Evolutionary conservation across 176 grass and related monocot genomes (phyloP).

Genomic region (Carex myosuroides): DNA sequence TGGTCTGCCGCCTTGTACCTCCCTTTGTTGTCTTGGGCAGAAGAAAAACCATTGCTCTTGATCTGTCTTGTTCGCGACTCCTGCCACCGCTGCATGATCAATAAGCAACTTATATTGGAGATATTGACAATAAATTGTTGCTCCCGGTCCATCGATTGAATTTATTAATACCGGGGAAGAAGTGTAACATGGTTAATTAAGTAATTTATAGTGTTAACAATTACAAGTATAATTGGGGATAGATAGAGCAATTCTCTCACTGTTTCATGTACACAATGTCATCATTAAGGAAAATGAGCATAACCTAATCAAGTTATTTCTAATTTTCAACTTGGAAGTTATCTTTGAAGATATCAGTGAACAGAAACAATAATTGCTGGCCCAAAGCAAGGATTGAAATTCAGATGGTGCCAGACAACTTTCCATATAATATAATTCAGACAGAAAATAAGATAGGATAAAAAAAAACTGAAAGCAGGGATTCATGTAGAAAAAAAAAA

Average conservation of each 20-base stretch:
- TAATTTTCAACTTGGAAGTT: neutral
- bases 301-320: neutral
- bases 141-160: neutral
- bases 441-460: neutral
- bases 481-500: neutral
- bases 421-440: neutral
- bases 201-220: neutral
- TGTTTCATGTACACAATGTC: neutral
- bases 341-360: neutral
- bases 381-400: neutral
- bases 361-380: neutral
- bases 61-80: constrained; percentile 17
- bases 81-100: constrained; percentile 24
- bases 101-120: neutral
- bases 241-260: neutral
- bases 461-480: neutral
- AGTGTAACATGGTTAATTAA: neutral
- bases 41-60: constrained; percentile 39
- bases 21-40: constrained; percentile 25
- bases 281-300: neutral
- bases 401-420: neutral
- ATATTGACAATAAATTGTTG: neutral
- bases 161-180: neutral
- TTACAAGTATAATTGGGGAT: neutral
- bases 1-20: constrained; percentile 26